Conservation (phyloP, 371 early-diverging fungal genomes). For the Mucor irregularis region DNA sequence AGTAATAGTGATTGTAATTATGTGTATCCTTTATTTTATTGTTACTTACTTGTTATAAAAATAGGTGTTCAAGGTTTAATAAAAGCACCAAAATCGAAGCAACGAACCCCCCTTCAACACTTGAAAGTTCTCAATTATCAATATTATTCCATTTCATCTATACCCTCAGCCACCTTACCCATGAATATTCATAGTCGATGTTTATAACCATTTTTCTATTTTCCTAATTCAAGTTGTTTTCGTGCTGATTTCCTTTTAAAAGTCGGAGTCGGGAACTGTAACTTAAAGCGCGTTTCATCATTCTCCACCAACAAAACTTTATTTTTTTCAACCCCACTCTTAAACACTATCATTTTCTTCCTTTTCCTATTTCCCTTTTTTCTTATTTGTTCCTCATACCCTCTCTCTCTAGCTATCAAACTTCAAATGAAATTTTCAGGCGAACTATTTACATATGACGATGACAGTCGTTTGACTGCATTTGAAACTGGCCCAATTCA, state of each 20-base stretch:
- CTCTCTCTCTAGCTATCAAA: background rate
- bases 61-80: slow-evolving; percentile 9
- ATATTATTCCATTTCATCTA: slow-evolving; percentile 14
- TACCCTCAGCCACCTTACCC: slow-evolving; percentile 6
- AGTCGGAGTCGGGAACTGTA: no score
- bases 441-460: slow-evolving; percentile 18
- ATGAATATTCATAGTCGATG: slow-evolving; percentile 17
- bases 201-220: background rate
- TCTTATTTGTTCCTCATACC: background rate
- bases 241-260: background rate
- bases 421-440: slow-evolving; percentile 22
- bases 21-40: background rate
- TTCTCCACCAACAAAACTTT: no score
- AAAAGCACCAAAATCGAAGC: background rate
- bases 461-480: slow-evolving; percentile 30
- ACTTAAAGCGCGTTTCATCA: background rate
- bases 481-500: slow-evolving; percentile 46
- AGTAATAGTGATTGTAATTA: no score
- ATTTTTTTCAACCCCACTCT: background rate
- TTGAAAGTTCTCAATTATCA: slow-evolving; percentile 22
- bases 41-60: background rate
- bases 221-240: background rate
- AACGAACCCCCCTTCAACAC: slow-evolving; percentile 10
- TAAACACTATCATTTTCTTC: background rate
- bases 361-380: background rate